A percentile compares a stretch with the other conserved stretches of the same genome.
These are phyloP conservation scores for Aspergillus pseudoviridinutans DNA, from an alignment of 2,329 filamentous ascomycete genomes.

Conservation along the genomic window DNA sequence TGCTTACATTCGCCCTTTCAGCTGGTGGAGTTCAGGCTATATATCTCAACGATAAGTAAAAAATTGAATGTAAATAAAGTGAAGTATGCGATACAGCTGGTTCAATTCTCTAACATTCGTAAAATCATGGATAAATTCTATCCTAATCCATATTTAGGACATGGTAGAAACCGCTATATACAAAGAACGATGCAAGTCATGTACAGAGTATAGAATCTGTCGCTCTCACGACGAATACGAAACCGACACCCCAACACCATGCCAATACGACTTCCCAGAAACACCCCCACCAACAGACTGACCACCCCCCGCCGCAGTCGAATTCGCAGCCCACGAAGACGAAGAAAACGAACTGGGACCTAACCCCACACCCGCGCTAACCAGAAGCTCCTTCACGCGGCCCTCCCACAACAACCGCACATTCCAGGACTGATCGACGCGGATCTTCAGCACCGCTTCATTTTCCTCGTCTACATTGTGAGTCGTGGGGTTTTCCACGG, in stretches of 20 bases:
- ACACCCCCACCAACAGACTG: constrained; percentile 25
- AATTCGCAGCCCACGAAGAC: constrained; percentile 22
- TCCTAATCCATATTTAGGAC: neutral
- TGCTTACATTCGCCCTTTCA: neutral
- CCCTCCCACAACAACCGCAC: constrained; percentile 91
- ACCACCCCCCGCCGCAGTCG: constrained; percentile 18
- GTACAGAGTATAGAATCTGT: neutral
- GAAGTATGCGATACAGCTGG: neutral
- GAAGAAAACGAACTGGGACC: constrained; percentile 50
- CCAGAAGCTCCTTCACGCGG: constrained; percentile 83
- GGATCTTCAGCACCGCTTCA: constrained; percentile 82
- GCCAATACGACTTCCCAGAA: constrained; percentile 35
- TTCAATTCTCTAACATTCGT: neutral
- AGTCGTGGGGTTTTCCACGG: constrained; percentile 7
- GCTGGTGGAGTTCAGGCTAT: neutral
- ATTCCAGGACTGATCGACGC: constrained; percentile 81
- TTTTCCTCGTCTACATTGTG: constrained; percentile 58
- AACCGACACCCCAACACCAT: constrained; percentile 40
- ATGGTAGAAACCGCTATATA: neutral
- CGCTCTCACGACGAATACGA: constrained; percentile 37
- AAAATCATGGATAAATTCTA: neutral
- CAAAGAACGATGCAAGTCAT: neutral
- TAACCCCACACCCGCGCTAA: constrained; percentile 82
- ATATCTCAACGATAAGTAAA: neutral
- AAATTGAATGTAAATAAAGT: neutral